Conservation (phyloP, 768 basidiomycete genomes). For the Podaxis pistillaris region DNA sequence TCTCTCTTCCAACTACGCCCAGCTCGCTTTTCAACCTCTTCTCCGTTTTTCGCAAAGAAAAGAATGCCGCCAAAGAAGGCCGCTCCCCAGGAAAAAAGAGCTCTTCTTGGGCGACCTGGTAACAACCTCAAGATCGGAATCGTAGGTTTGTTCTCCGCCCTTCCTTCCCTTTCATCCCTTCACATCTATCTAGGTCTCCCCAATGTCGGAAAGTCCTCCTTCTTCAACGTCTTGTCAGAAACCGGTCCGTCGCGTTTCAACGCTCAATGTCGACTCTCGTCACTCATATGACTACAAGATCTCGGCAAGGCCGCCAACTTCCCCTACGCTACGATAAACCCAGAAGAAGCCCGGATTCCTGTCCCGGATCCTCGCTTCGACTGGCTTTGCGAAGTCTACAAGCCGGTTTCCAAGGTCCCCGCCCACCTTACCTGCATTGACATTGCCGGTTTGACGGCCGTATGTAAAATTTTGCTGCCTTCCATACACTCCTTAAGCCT, state of each 20-base stretch:
- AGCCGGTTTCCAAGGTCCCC: conserved; percentile 83
- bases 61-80: conserved; percentile 95
- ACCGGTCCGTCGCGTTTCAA: conserved; percentile 56
- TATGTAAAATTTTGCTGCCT: conserved; percentile 32
- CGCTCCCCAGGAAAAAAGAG: conserved; percentile 74
- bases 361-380: conserved; percentile 94
- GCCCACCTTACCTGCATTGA: conserved; percentile 98
- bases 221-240: conserved; percentile 95
- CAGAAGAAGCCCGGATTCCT: conserved; percentile 93
- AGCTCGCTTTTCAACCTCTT: conserved; percentile 36
- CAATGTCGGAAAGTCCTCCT: conserved; percentile 99
- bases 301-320: conserved; percentile 96
- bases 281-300: conserved; percentile 42
- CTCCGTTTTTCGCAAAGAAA: conserved; percentile 42
- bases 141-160: conserved; percentile 70
- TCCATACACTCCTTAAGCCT: background rate
- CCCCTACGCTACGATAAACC: conserved; percentile 92
- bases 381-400: conserved; percentile 90
- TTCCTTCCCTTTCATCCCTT: conserved; percentile 19
- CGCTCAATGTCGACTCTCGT: background rate
- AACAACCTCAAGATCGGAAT: conserved; percentile 99
- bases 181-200: conserved; percentile 63
- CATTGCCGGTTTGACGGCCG: conserved; percentile 95
- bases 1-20: conserved; percentile 16
- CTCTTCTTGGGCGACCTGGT: conserved; percentile 83